Percentiles rank a stretch among this genome's conserved stretches.
Conservation (phyloP, 2,329 filamentous ascomycete species). For the Simplicillium aogashimaense region DNA sequence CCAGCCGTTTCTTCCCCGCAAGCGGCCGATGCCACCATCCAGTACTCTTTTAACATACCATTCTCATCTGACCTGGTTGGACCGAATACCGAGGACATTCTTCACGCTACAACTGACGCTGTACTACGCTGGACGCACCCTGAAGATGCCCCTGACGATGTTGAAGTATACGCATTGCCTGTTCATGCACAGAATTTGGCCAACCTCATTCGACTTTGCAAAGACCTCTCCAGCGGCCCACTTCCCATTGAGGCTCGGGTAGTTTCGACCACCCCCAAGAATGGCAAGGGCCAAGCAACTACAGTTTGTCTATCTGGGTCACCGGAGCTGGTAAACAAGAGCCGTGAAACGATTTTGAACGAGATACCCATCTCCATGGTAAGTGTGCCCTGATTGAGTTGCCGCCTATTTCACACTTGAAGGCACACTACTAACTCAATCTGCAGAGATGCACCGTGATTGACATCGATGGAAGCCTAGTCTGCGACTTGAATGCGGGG, state of each 20-base stretch:
- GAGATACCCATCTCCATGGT: conserved; percentile 89
- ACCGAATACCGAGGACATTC: conserved; percentile 86
- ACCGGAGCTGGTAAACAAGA: conserved; percentile 79
- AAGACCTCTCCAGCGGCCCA: conserved; percentile 62
- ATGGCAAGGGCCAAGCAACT: conserved; percentile 58
- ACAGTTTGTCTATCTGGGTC: conserved; percentile 88
- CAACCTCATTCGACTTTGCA: conserved; percentile 68
- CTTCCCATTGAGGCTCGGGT: conserved; percentile 76
- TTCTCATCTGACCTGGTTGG: conserved; percentile 88
- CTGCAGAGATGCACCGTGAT: conserved; percentile 79
- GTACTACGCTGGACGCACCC: conserved; percentile 91
- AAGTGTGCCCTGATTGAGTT: too few relatives aligned
- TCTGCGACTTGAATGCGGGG: conserved; percentile 61
- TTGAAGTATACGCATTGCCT: conserved; percentile 81
- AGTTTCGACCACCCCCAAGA: conserved; percentile 70
- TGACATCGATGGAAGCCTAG: conserved; percentile 84
- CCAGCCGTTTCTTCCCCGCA: conserved; percentile 57
- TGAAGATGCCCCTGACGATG: conserved; percentile 73
- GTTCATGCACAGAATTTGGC: conserved; percentile 82
- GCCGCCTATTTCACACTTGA: conserved; percentile 8
- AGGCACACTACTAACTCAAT: conserved; percentile 3
- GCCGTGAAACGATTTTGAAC: conserved; percentile 80
- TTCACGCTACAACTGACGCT: conserved; percentile 82
- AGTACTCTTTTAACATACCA: conserved; percentile 94
- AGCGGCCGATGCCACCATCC: conserved; percentile 67